Evolutionary conservation across 139 green algal genomes (phyloP).

Genomic region (Deuterostichococcus epilithicus): DNA sequence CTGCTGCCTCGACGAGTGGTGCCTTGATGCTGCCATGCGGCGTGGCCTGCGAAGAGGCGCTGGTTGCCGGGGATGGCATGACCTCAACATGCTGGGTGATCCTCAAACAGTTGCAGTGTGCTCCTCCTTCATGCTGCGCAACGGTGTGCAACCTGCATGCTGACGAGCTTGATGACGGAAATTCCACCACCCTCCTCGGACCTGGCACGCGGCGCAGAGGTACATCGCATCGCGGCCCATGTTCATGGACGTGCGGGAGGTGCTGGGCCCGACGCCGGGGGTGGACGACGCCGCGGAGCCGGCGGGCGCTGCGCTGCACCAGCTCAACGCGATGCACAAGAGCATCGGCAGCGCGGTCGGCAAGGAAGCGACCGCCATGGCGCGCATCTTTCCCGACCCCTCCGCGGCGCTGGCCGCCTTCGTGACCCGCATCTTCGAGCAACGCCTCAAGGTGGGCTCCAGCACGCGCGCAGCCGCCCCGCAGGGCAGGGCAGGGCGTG

Average conservation of each 20-base stretch:
- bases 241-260: constrained; percentile 42
- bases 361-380: constrained; percentile 50
- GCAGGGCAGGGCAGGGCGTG: no score
- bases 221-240: constrained; percentile 52
- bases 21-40: no score
- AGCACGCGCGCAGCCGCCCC: background rate
- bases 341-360: constrained; percentile 31
- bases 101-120: no score
- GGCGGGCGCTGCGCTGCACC: constrained; percentile 16
- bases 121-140: no score
- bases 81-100: no score
- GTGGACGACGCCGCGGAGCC: constrained; percentile 8
- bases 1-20: background rate
- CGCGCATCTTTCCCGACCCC: constrained; percentile 48
- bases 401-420: constrained; percentile 32
- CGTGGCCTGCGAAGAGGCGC: no score
- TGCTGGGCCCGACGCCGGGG: constrained; percentile 5
- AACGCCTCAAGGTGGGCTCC: constrained; percentile 39
- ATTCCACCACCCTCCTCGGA: no score
- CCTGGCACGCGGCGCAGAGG: no score
- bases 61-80: no score
- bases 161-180: no score
- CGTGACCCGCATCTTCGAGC: constrained; percentile 56
- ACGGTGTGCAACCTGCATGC: no score
- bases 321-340: constrained; percentile 39